A percentile compares a stretch with the other conserved stretches of the same genome.
These are phyloP conservation scores for Escovopsis sp. DNA, from an alignment of 2,329 filamentous ascomycete species.

Conservation along the genomic window DNA sequence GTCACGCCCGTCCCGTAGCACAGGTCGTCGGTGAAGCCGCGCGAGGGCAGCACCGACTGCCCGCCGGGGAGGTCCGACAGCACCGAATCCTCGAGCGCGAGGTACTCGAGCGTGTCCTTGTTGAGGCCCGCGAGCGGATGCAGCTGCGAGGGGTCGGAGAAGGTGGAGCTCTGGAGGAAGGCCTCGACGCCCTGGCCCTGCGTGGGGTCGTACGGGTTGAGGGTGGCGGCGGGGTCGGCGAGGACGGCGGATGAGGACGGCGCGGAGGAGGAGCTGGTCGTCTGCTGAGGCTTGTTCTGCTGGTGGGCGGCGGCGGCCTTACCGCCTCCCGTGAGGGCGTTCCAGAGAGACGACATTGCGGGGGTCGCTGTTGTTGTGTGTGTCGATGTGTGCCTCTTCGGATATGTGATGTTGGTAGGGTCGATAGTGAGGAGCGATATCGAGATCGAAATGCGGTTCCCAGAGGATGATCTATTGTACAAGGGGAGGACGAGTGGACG, in stretches of 20 bases:
- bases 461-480: no score
- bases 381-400: no score
- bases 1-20: constrained; percentile 95
- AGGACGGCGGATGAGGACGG: constrained; percentile 13
- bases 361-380: neutral
- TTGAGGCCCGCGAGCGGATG: constrained; percentile 90
- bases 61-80: constrained; percentile 75
- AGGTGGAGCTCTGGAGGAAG: constrained; percentile 62
- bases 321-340: constrained; percentile 45
- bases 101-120: constrained; percentile 85
- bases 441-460: no score
- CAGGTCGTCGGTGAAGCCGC: constrained; percentile 94
- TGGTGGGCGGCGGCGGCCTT: constrained; percentile 25
- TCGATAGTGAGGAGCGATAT: no score
- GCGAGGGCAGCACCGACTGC: constrained; percentile 78
- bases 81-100: constrained; percentile 81
- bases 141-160: constrained; percentile 74
- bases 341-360: constrained; percentile 44
- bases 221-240: constrained; percentile 26
- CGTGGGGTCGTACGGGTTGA: constrained; percentile 52
- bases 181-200: constrained; percentile 68
- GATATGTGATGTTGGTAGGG: no score
- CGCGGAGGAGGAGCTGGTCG: constrained; percentile 10
- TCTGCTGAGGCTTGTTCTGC: constrained; percentile 22
- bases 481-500: no score